Base-by-base conservation (phyloP, 352 stramenopile species). In the Phytophthora podocarpi region DNA sequence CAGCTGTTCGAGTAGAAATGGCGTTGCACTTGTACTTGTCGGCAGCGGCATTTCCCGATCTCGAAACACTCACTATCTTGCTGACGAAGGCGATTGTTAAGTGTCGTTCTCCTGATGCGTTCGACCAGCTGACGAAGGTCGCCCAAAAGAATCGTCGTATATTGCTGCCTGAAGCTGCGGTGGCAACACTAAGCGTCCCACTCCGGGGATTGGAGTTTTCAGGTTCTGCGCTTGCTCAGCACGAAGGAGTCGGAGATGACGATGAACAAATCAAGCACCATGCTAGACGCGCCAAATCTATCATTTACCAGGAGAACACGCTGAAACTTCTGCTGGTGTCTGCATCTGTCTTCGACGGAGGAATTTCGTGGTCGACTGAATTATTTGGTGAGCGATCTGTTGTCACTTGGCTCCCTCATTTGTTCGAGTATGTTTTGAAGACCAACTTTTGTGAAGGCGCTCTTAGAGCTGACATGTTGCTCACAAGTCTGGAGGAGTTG, bases 21-120 rank as follows among this genome's bases (percentile, higher is more conserved):
- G 59, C 64, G 5, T 31, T 75, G 23, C 72, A 76, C 27, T 57
- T 64, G 18, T 80, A 77, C 46, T 26, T 80, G 20, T 55, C 64
- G 4, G 35, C 46, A 13, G 56, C 58, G n/a, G 42, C 49, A 18
- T 65, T 75, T 36, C 72, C 72, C 13, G 72, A 80, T 45, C 59
- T 80, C 8, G 66, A 72, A 35, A 61, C 46, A 37, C 54, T 80
- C 21, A 73, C 72, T 1, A n/a, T 56, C 13, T 58, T 58, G 40
- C 10, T 86, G 23, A 58, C 55, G 8, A 75, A 86, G 21, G 67
- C 76, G 15, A 64, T 78, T 15, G 35, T 83, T 12, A 69, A 73
- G 20, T 80, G 76, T 55, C 62, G 52, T n/a, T 78, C 63, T 2
- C 26, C 43, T n/a, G 52, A 67, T 15, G 51, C 72, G 2, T 73